Percentiles rank a stretch among this genome's conserved stretches.
phyloP scores from a whole-genome alignment of 1,284 basidiomycete species.

The Irpex sp. region DNA sequence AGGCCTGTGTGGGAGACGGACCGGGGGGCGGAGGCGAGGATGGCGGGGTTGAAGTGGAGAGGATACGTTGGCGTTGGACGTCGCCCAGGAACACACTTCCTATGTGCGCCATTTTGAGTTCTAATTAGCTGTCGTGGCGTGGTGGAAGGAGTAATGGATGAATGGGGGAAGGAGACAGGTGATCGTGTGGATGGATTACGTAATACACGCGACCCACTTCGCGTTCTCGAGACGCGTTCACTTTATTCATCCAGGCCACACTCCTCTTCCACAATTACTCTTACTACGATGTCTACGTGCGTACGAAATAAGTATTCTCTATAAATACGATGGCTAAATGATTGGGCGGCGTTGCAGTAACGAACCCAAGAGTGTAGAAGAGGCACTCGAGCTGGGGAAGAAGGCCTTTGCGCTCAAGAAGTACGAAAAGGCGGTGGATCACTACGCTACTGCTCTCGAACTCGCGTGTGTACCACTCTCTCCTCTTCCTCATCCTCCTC shows the following conservation, averaged over 20 bases:
- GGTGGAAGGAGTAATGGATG: neutral
- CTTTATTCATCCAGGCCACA: neutral
- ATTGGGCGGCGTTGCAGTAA: too few species aligned
- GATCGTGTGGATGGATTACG: conserved; percentile 1
- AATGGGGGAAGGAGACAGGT: neutral
- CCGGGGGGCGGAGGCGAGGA: conserved; percentile 53
- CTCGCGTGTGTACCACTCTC: conserved; percentile 49
- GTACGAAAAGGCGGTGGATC: conserved; percentile 80
- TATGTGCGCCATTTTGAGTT: conserved; percentile 25
- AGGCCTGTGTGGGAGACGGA: conserved; percentile 13
- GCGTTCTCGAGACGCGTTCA: neutral
- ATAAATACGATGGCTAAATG: neutral
- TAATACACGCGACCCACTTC: conserved; percentile 11
- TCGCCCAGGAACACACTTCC: conserved; percentile 76
- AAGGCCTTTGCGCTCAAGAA: conserved; percentile 84
- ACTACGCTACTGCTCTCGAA: conserved; percentile 83
- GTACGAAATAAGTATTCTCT: neutral
- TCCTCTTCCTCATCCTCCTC: neutral
- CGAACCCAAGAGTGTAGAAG: conserved; percentile 34
- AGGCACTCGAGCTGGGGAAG: conserved; percentile 66
- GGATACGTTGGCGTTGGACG: conserved; percentile 51
- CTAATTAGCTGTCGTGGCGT: neutral
- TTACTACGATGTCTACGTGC: neutral
- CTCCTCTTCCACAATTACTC: neutral
- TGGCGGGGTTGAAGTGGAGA: conserved; percentile 58